Conservation (phyloP, 768 basidiomycete species). For the Tylopilus subfusipes region DNA sequence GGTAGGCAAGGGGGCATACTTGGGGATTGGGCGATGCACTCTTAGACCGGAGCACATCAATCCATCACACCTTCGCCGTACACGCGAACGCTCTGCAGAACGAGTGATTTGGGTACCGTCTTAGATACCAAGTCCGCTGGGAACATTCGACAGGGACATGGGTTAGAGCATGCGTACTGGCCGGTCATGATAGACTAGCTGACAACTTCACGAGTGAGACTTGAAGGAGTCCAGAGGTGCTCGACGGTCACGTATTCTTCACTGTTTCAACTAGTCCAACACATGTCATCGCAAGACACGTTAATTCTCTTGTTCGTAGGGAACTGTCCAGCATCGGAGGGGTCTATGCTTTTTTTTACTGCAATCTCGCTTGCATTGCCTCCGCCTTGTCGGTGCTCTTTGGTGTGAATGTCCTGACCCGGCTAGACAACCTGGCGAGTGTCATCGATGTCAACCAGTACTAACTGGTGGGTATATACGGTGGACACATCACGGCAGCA, state of each 20-base stretch:
- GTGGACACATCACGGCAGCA: background rate
- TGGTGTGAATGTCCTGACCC: conserved; percentile 47
- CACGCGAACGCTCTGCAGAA: background rate
- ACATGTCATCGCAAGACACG: conserved; percentile 2
- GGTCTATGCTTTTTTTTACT: conserved; percentile 54
- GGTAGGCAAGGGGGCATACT: conserved; percentile 45
- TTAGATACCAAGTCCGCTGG: background rate
- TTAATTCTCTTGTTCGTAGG: background rate
- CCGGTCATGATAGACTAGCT: background rate
- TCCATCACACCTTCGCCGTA: background rate
- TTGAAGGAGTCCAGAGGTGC: too few relatives aligned
- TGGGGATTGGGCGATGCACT: conserved; percentile 58
- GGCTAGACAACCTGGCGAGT: conserved; percentile 42
- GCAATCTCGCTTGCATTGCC: conserved; percentile 49
- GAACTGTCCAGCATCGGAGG: conserved; percentile 20
- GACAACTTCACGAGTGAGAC: too few relatives aligned
- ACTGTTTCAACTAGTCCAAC: too few relatives aligned
- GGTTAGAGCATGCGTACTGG: background rate
- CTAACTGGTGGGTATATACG: conserved; percentile 59
- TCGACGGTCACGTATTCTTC: too few relatives aligned
- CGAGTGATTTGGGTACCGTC: background rate
- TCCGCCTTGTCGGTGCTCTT: conserved; percentile 54
- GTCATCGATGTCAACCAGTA: conserved; percentile 58
- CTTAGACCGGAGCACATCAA: conserved; percentile 13
- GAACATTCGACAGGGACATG: background rate